A percentile compares a stretch with the other conserved stretches of the same genome.
These are phyloP conservation scores for Psophocarpus tetragonolobus DNA, from an alignment of 306 rosid species.

Conservation along the genomic window DNA sequence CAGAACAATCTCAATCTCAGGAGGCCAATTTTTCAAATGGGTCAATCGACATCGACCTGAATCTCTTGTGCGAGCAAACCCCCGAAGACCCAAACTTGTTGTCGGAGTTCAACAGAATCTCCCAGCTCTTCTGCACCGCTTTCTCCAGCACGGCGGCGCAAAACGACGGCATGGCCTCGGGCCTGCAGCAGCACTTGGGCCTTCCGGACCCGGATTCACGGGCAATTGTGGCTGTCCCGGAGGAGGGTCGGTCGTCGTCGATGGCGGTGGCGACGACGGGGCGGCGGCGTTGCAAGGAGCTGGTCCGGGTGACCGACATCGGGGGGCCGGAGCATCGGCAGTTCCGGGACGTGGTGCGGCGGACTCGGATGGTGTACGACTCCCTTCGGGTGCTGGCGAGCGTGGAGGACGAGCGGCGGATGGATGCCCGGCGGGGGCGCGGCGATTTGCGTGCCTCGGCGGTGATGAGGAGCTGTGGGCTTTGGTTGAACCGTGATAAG, in stretches of 20 bases:
- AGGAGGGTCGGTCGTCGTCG: constrained; percentile 15
- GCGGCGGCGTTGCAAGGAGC: constrained; percentile 47
- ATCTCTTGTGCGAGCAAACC: constrained; percentile 34
- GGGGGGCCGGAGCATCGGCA: constrained; percentile 55
- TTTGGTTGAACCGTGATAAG: constrained; percentile 91
- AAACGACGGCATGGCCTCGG: neutral
- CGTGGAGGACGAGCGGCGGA: constrained; percentile 53
- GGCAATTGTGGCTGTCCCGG: constrained; percentile 62
- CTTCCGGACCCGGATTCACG: constrained; percentile 43
- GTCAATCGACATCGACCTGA: constrained; percentile 2
- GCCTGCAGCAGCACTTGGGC: constrained; percentile 9
- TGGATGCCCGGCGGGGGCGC: constrained; percentile 41
- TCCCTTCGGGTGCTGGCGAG: constrained; percentile 59
- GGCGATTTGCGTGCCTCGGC: constrained; percentile 71
- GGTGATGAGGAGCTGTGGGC: constrained; percentile 57
- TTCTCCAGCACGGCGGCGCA: constrained; percentile 31
- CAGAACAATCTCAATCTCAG: too few species aligned
- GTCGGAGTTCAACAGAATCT: constrained; percentile 61
- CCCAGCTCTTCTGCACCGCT: constrained; percentile 60
- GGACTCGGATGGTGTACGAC: constrained; percentile 77
- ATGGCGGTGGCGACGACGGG: constrained; percentile 28
- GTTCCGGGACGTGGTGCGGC: constrained; percentile 61
- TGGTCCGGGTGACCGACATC: constrained; percentile 72
- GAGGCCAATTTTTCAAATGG: constrained; percentile 26
- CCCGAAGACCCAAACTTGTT: constrained; percentile 24